Evolutionary conservation across 2,329 filamentous ascomycete genomes (phyloP), one percentile per base, ranked within the genome.

Genomic region (Taxawa tesnikishii): DNA sequence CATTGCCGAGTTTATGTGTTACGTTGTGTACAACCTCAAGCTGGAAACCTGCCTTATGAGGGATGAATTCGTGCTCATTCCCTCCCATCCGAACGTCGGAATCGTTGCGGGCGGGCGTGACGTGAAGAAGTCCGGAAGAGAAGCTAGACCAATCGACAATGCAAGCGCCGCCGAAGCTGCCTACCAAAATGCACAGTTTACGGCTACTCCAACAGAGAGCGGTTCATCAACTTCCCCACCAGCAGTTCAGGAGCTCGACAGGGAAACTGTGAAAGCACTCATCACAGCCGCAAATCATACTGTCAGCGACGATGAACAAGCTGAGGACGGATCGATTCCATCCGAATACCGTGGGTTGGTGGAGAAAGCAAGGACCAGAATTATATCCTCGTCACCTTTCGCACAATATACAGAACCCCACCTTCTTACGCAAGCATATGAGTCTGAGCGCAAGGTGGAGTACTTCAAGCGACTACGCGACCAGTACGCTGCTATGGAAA

Each of bases 1-100:
- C 32, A 90, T 98, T 43, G 90, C 88, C 8, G 90, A 98, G 51
- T 96, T 98, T 51, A 94, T 98, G 88, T 81, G 92, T 23, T 98
- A 96, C 45, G 92, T 98, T 13, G 87, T 96, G 9, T 98, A 98
- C 58, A 98, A 94, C 47, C 67, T 98, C 32, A 94, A 93, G 51
- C 68, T 98, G 10, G 90, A 98, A 58, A 94, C 90, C 2, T 94
- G 83, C 45, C 64, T 98, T 28, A 83, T 98, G 70, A 73, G 83
- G 32, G 90, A 98, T 53, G 87, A 93, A 47, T 93, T 84, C 44
- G 80, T 93, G 11, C 73, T 87, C 39, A 79, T 92, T 14, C 85
- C 85, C 2, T 69, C 70, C 16, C 43, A 38, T 6, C 32, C 28
- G 4, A 28, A 21, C 10, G 17, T 7, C 6, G 19, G 19, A 23